Percentiles rank a stretch among this genome's conserved stretches.
phyloP scores from a whole-genome alignment of 108 stramenopile genomes.

The Licmophora abbreviata region DNA sequence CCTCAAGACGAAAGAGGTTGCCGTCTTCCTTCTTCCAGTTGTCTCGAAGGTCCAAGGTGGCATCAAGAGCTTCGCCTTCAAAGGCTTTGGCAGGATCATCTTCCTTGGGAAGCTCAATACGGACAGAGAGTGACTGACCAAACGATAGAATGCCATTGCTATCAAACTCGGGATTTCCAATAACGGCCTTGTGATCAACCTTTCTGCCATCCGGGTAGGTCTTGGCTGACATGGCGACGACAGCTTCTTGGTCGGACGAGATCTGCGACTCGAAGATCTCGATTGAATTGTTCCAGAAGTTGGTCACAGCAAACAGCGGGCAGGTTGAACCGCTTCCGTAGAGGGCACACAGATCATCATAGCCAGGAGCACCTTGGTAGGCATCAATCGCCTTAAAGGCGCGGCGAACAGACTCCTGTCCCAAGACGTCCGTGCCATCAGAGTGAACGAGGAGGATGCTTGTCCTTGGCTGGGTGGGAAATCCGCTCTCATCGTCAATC shows the following conservation, averaged over 20 bases:
- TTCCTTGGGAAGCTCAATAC: slow-evolving; percentile 5
- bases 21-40: slow-evolving; percentile 2
- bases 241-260: slow-evolving; percentile 1
- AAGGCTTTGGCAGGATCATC: slow-evolving; percentile 10
- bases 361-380: slow-evolving; percentile 4
- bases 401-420: neutral
- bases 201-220: slow-evolving; percentile 2
- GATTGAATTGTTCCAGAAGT: slow-evolving; percentile 5
- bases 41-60: slow-evolving; percentile 5
- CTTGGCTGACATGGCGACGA: slow-evolving; percentile 5
- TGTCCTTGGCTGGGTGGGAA: neutral
- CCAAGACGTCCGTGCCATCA: slow-evolving; percentile 2
- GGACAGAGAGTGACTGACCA: slow-evolving; percentile 1
- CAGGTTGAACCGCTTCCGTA: slow-evolving; percentile 9
- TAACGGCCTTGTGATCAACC: neutral
- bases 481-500: slow-evolving; percentile 4
- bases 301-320: neutral
- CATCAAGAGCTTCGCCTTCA: slow-evolving; percentile 12
- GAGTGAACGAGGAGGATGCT: neutral
- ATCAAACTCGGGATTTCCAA: slow-evolving; percentile 3
- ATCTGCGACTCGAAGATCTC: slow-evolving; percentile 2
- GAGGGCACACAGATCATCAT: slow-evolving; percentile 10
- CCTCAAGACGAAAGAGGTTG: slow-evolving; percentile 1
- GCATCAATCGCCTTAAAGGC: slow-evolving; percentile 14
- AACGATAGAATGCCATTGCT: neutral